Conservation (phyloP, 1,139 yeast genomes). For the Geotrichum siamense region DNA sequence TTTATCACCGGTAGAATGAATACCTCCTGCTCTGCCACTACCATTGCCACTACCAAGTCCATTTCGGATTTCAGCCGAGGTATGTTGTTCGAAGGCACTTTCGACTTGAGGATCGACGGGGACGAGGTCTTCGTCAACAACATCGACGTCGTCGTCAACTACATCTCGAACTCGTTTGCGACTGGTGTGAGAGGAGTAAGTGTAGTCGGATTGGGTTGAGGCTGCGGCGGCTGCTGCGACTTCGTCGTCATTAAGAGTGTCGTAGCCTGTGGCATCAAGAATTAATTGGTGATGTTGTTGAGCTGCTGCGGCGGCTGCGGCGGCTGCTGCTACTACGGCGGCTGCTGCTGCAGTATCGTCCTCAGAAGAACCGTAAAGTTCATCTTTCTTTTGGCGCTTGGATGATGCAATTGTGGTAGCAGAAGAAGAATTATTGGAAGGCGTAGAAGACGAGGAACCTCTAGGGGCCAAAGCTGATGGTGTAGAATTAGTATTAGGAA, state of each 20-base stretch:
- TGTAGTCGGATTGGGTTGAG: constrained; percentile 3
- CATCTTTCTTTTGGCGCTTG: constrained; percentile 24
- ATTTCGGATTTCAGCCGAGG: background rate
- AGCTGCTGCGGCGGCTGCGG: constrained; percentile 22
- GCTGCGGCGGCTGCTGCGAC: constrained; percentile 14
- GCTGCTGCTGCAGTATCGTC: constrained; percentile 17
- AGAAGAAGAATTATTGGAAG: background rate
- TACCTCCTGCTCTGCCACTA: background rate
- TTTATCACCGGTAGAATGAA: background rate
- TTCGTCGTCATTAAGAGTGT: constrained; percentile 10
- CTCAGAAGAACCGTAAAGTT: constrained; percentile 12
- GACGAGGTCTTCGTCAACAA: constrained; percentile 29
- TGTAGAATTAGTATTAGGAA: too few relatives aligned
- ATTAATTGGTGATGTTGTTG: constrained; percentile 8
- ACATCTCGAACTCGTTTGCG: constrained; percentile 1
- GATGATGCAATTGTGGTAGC: too few relatives aligned
- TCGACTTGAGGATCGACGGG: constrained; percentile 59
- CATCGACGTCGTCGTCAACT: too few relatives aligned
- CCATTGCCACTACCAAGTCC: background rate
- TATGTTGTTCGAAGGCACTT: constrained; percentile 40
- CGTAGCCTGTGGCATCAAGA: constrained; percentile 9
- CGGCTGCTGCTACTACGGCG: constrained; percentile 24
- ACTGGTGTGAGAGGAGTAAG: background rate
- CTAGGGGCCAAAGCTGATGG: too few relatives aligned
- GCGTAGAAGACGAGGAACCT: background rate